Evolutionary conservation across 2,329 filamentous ascomycete genomes (phyloP).

Genomic region (Hymenoscyphus fraxineus): DNA sequence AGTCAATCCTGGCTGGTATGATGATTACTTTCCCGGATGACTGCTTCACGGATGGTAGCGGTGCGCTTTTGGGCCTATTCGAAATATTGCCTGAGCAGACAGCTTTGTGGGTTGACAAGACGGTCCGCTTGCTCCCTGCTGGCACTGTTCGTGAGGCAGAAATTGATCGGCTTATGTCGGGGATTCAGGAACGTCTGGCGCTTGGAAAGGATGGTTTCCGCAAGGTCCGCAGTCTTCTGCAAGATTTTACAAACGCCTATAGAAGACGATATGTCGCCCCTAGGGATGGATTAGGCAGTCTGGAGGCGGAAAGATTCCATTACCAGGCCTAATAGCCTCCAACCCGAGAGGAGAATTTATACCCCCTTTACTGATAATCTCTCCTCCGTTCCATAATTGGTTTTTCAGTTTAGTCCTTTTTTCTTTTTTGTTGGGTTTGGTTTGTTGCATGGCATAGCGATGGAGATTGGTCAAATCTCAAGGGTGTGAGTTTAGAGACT

Average conservation of each 20-base stretch:
- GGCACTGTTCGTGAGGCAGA: slow-evolving; percentile 79
- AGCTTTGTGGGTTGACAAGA: slow-evolving; percentile 76
- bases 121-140: slow-evolving; percentile 76
- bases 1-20: slow-evolving; percentile 92
- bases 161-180: slow-evolving; percentile 73
- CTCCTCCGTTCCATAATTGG: not conserved
- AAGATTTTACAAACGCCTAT: slow-evolving; percentile 96
- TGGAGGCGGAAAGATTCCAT: slow-evolving; percentile 84
- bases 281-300: slow-evolving; percentile 78
- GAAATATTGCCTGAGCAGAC: slow-evolving; percentile 79
- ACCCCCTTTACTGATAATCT: slow-evolving; percentile 18
- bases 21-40: slow-evolving; percentile 98
- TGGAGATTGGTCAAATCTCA: slow-evolving; percentile 7
- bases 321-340: slow-evolving; percentile 46
- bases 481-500: slow-evolving; percentile 7
- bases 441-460: slow-evolving; percentile 18
- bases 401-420: slow-evolving; percentile 2
- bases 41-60: slow-evolving; percentile 91
- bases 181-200: slow-evolving; percentile 74
- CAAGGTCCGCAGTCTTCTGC: slow-evolving; percentile 78
- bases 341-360: not conserved
- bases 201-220: slow-evolving; percentile 59
- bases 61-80: slow-evolving; percentile 85
- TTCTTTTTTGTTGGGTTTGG: not conserved
- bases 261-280: slow-evolving; percentile 93